phyloP scores from a whole-genome alignment of 2,329 filamentous ascomycete genomes.

The Colletotrichum sp. region DNA sequence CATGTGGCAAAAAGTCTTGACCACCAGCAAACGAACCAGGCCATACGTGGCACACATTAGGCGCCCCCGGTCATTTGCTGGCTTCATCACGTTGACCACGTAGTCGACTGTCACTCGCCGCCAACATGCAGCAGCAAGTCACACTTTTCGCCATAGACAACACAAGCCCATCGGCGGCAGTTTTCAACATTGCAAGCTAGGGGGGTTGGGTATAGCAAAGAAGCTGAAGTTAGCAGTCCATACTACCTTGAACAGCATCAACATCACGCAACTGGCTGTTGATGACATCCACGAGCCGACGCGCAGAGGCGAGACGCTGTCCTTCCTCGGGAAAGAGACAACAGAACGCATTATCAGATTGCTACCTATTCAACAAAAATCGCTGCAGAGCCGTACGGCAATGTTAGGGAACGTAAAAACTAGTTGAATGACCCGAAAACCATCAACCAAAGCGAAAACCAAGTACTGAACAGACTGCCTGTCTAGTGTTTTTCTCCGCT shows the following conservation, averaged over 20 bases:
- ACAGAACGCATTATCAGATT: slow-evolving; percentile 21
- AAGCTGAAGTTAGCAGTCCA: neutral
- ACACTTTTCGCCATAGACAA: neutral
- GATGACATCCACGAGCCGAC: slow-evolving; percentile 16
- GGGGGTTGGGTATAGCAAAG: neutral
- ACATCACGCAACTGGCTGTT: slow-evolving; percentile 20
- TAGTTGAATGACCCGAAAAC: slow-evolving; percentile 14
- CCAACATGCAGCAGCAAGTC: neutral
- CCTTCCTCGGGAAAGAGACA: slow-evolving; percentile 21
- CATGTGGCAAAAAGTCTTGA: neutral
- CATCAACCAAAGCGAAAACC: slow-evolving; percentile 1
- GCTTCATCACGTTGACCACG: neutral
- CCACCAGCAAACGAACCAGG: neutral
- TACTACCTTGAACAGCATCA: neutral
- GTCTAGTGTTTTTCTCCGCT: slow-evolving; percentile 19
- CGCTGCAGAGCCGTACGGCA: slow-evolving; percentile 10
- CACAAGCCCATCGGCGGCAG: neutral
- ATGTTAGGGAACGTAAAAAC: slow-evolving; percentile 17
- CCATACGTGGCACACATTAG: neutral
- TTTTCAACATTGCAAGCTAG: neutral
- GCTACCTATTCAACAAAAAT: slow-evolving; percentile 20
- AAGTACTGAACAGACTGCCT: neutral
- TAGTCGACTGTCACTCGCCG: neutral
- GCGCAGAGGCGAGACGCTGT: slow-evolving; percentile 19
- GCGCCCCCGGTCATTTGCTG: neutral